Conservation (phyloP, 805 yeast species). For the Candida piceae region DNA sequence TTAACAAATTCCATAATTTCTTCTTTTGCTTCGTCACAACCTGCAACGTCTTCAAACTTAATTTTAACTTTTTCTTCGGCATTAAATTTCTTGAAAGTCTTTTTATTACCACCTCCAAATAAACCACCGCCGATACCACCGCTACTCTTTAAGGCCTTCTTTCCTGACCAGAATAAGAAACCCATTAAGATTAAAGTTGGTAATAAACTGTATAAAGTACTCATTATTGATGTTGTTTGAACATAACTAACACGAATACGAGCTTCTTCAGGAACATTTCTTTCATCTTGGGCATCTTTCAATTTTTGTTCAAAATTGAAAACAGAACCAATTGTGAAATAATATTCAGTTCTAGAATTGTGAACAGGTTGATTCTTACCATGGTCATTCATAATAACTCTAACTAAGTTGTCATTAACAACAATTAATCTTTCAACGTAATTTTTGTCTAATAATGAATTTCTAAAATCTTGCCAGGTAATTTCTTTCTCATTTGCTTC, state of each 20-base stretch:
- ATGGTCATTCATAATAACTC: conserved; percentile 53
- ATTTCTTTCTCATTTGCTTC: conserved; percentile 28
- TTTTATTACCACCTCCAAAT: conserved; percentile 58
- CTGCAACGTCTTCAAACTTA: conserved; percentile 87
- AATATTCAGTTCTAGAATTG: conserved; percentile 28
- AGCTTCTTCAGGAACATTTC: conserved; percentile 61
- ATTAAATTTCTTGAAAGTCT: conserved; percentile 75
- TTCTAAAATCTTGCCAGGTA: conserved; percentile 70
- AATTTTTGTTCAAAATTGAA: conserved; percentile 81
- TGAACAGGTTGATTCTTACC: conserved; percentile 29
- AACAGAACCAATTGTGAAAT: conserved; percentile 83
- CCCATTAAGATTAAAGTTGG: conserved; percentile 82
- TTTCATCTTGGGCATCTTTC: conserved; percentile 63
- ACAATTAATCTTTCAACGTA: conserved; percentile 70
- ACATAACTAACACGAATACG: conserved; percentile 74
- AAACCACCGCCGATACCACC: conserved; percentile 53
- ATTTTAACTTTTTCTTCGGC: conserved; percentile 79
- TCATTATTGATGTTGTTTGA: conserved; percentile 61
- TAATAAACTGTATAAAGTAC: conserved; percentile 61
- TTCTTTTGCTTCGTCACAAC: conserved; percentile 90
- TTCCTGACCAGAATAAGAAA: conserved; percentile 64
- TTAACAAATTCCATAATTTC: conserved; percentile 95
- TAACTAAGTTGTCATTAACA: conserved; percentile 66
- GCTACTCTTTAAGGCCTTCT: conserved; percentile 48
- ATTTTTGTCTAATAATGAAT: conserved; percentile 73